phyloP scores from a whole-genome alignment of 768 basidiomycete genomes.

The Amyloporia xantha region DNA sequence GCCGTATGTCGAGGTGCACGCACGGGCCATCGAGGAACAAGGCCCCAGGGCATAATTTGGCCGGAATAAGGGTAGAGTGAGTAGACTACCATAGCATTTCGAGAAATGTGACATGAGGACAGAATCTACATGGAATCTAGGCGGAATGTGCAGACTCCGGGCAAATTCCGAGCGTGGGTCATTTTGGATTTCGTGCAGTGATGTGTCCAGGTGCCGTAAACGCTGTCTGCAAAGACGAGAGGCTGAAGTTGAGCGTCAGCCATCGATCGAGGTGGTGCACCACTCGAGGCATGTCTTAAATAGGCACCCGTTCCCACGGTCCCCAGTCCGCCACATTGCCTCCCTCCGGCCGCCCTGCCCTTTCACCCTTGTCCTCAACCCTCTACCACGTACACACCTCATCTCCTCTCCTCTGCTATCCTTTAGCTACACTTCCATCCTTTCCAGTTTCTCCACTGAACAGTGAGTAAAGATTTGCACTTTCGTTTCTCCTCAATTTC shows the following conservation, averaged over 20 bases:
- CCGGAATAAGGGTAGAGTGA: no score
- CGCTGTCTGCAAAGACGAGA: not conserved
- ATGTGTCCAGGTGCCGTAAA: no score
- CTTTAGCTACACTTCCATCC: slow-evolving; percentile 15
- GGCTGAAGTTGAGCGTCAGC: not conserved
- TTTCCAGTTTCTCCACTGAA: slow-evolving; percentile 5
- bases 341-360: slow-evolving; percentile 24
- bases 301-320: slow-evolving; percentile 15
- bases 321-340: slow-evolving; percentile 18
- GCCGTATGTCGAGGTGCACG: no score
- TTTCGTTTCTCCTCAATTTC: slow-evolving; percentile 4
- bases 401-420: slow-evolving; percentile 11
- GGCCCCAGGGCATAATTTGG: no score
- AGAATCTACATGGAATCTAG: no score
- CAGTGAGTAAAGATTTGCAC: slow-evolving; percentile 23
- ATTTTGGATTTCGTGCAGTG: no score
- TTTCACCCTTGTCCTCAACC: slow-evolving; percentile 18
- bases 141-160: not conserved
- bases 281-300: not conserved
- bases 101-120: no score
- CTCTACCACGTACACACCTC: slow-evolving; percentile 8
- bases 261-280: not conserved
- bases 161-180: not conserved
- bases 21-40: no score
- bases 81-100: no score